phyloP scores from a whole-genome alignment of 352 stramenopile species.

The Lagenidium sp. region DNA sequence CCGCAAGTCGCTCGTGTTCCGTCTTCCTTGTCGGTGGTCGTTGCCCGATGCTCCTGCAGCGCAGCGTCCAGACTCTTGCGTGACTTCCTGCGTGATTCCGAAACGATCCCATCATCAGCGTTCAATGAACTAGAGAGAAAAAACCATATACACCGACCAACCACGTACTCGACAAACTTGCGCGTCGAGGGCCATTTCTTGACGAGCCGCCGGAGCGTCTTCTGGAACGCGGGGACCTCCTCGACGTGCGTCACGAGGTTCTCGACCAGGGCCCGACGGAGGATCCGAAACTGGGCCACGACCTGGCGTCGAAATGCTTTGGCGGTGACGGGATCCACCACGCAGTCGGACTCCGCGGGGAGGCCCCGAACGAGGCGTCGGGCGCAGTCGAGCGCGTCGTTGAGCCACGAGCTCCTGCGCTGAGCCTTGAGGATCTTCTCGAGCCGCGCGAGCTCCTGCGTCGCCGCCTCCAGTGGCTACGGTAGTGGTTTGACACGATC shows the following conservation, averaged over 20 bases:
- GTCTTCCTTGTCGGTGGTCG: too few species aligned
- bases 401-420: conserved; percentile 4
- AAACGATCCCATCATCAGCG: not conserved
- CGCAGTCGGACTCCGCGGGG: too few species aligned
- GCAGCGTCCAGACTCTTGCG: too few species aligned
- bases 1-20: too few species aligned
- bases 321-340: too few species aligned
- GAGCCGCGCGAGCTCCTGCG: conserved; percentile 1
- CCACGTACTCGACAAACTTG: conserved; percentile 9
- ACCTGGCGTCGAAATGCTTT: too few species aligned
- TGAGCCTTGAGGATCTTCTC: conserved; percentile 14
- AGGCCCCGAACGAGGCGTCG: conserved; percentile 1
- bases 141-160: not conserved
- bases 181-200: conserved; percentile 8
- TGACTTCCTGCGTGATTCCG: conserved; percentile 7
- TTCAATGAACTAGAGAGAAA: not conserved
- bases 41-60: too few species aligned
- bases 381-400: conserved; percentile 8
- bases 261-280: conserved; percentile 8
- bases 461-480: conserved; percentile 2
- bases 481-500: conserved; percentile 6
- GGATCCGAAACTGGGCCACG: too few species aligned
- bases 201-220: conserved; percentile 5
- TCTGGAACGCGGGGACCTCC: not conserved
- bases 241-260: not conserved